Evolutionary conservation across 176 grass and related monocot species (phyloP).

Genomic region (Avena atlantica): DNA sequence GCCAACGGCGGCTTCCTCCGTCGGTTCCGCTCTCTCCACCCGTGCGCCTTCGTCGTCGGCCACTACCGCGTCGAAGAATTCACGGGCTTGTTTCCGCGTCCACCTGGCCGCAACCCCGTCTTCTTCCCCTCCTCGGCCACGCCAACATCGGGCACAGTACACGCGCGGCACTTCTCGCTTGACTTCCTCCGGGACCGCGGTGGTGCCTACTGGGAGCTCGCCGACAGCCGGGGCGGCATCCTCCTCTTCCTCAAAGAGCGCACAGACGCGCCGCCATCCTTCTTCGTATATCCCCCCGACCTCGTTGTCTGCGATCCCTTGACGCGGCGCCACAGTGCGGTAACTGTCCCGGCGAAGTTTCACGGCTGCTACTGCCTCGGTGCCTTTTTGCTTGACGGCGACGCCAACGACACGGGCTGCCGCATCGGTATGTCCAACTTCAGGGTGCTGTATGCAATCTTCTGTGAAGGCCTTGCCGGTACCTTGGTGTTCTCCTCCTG

Average conservation of each 20-base stretch:
- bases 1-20: slow-evolving; percentile 5
- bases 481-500: background rate
- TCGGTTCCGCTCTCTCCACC: background rate
- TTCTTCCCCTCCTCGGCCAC: background rate
- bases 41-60: background rate
- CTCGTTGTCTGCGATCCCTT: background rate
- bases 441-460: background rate
- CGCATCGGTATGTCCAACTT: background rate
- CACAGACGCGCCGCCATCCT: background rate
- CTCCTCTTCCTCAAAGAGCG: background rate
- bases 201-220: background rate
- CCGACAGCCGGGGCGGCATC: background rate
- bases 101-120: background rate
- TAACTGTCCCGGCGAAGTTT: background rate
- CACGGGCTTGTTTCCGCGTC: background rate
- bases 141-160: background rate
- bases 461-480: background rate
- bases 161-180: background rate
- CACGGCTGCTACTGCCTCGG: background rate
- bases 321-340: background rate
- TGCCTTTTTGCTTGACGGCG: background rate
- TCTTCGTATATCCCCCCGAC: background rate
- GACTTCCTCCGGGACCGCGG: background rate
- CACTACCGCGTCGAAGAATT: background rate
- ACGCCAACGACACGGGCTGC: background rate